Evolutionary conservation across 306 rosid species (phyloP).

Genomic region (Datisca glomerata): DNA sequence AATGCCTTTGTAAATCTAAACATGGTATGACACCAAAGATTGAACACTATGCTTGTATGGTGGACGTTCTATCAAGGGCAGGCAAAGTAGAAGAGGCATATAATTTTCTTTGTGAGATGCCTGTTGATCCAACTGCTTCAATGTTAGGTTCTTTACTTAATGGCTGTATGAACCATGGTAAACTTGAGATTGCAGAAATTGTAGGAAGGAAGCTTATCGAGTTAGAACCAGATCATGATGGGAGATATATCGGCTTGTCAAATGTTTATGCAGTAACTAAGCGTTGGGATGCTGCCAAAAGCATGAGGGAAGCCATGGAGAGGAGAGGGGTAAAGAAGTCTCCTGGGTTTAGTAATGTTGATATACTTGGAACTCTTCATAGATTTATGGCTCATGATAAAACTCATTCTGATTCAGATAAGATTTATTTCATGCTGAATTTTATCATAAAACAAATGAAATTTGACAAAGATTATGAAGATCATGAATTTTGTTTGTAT

Average conservation of each 20-base stretch:
- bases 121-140: constrained; percentile 49
- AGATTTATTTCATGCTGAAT: constrained; percentile 44
- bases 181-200: constrained; percentile 46
- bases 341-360: constrained; percentile 63
- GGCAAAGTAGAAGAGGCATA: constrained; percentile 48
- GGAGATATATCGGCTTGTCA: constrained; percentile 63
- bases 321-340: constrained; percentile 64
- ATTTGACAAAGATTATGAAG: constrained; percentile 22
- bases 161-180: constrained; percentile 58
- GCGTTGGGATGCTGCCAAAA: constrained; percentile 66
- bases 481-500: constrained; percentile 17
- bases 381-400: constrained; percentile 72
- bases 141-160: constrained; percentile 65
- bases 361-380: constrained; percentile 43
- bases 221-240: constrained; percentile 70
- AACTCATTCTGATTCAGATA: constrained; percentile 34
- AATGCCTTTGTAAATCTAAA: constrained; percentile 31
- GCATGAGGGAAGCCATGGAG: constrained; percentile 58
- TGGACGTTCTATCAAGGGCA: constrained; percentile 60
- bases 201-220: constrained; percentile 68
- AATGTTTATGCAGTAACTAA: constrained; percentile 50
- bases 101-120: constrained; percentile 51
- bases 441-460: constrained; percentile 47
- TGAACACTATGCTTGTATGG: constrained; percentile 78
- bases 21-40: constrained; percentile 36